Evolutionary conservation across 371 early-diverging fungal species (phyloP).

Genomic region (Cokeromyces recurvatus): DNA sequence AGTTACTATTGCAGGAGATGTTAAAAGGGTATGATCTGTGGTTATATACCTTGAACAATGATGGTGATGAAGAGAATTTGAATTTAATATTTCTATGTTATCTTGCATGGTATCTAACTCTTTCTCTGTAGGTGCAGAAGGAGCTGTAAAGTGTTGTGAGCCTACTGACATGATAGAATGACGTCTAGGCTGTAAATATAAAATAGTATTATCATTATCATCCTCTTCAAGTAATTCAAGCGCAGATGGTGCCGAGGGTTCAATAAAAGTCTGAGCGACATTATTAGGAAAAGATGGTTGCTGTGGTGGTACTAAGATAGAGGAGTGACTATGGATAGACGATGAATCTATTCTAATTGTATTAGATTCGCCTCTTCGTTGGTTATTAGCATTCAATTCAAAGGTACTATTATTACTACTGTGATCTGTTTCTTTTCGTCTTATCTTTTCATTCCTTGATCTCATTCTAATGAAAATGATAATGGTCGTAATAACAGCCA

Average conservation of each 20-base stretch:
- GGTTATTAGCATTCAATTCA: too few species aligned
- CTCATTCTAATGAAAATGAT: constrained; percentile 21
- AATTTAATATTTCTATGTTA: background rate
- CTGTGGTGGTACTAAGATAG: too few species aligned
- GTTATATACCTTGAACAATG: constrained; percentile 1
- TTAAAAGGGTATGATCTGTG: too few species aligned
- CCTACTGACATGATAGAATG: constrained; percentile 8
- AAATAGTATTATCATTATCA: too few species aligned
- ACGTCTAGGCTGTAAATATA: too few species aligned
- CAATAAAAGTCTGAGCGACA: too few species aligned
- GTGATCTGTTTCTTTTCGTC: constrained; percentile 12
- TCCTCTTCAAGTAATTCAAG: too few species aligned
- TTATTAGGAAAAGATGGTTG: too few species aligned
- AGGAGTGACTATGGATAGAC: too few species aligned
- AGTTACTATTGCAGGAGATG: too few species aligned
- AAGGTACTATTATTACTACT: background rate
- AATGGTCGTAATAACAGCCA: constrained; percentile 20
- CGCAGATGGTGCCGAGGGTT: constrained; percentile 25
- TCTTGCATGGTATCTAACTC: constrained; percentile 22
- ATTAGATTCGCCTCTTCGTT: too few species aligned
- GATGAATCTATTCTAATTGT: too few species aligned
- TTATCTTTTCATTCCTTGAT: constrained; percentile 9
- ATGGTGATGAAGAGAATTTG: background rate
- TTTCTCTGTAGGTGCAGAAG: constrained; percentile 32
- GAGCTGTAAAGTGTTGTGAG: constrained; percentile 20